Conservation (phyloP, 1,284 basidiomycete species). For the Tilletia indica region DNA sequence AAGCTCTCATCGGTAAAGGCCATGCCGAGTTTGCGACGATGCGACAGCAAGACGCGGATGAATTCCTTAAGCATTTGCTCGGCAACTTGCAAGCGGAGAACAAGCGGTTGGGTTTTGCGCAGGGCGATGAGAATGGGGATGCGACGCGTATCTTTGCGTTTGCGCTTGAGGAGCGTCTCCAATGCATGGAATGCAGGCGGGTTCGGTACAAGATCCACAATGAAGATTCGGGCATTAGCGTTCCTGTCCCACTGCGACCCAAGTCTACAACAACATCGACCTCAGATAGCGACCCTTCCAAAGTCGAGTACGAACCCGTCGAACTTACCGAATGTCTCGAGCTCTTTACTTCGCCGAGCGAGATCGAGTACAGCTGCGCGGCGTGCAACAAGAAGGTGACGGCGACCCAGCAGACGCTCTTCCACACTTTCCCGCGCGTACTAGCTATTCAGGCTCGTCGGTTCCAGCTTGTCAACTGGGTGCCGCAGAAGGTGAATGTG, state of each 20-base stretch:
- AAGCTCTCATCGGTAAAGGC: slow-evolving; percentile 82
- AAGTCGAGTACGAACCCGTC: slow-evolving; percentile 67
- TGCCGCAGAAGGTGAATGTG: slow-evolving; percentile 90
- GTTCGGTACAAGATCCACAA: slow-evolving; percentile 84
- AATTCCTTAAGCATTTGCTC: slow-evolving; percentile 83
- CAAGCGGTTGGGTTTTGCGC: slow-evolving; percentile 20
- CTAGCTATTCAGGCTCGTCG: slow-evolving; percentile 88
- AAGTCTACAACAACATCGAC: not conserved
- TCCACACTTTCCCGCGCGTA: slow-evolving; percentile 83
- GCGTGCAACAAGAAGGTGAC: slow-evolving; percentile 66
- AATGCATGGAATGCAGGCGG: slow-evolving; percentile 73
- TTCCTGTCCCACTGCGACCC: slow-evolving; percentile 67
- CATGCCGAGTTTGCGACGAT: slow-evolving; percentile 95
- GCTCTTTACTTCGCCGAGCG: slow-evolving; percentile 67
- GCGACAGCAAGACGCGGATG: slow-evolving; percentile 94
- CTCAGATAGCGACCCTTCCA: not conserved
- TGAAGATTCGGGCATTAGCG: slow-evolving; percentile 71
- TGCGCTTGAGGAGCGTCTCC: slow-evolving; percentile 64
- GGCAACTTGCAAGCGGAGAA: slow-evolving; percentile 65
- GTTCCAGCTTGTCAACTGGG: slow-evolving; percentile 95
- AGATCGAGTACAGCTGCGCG: slow-evolving; percentile 70
- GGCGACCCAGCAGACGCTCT: slow-evolving; percentile 69
- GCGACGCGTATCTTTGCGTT: slow-evolving; percentile 78
- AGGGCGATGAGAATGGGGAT: slow-evolving; percentile 30
- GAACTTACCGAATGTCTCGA: slow-evolving; percentile 70